phyloP scores from a whole-genome alignment of 768 basidiomycete species.

The Cystofilobasidium bisporidii region DNA sequence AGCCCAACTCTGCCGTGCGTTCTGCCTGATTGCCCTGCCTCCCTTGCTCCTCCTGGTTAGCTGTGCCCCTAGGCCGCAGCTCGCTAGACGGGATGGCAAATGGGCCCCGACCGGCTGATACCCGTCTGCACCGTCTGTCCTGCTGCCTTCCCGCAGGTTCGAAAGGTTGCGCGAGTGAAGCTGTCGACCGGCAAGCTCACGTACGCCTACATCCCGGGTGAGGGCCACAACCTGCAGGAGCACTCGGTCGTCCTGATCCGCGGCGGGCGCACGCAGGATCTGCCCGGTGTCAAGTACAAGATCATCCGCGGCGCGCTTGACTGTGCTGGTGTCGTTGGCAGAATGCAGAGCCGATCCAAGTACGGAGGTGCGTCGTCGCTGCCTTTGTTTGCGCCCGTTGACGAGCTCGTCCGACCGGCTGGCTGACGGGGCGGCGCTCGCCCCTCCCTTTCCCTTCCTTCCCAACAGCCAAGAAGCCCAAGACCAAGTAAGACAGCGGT shows the following conservation, averaged over 20 bases:
- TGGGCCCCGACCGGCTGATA: no score
- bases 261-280: constrained; percentile 91
- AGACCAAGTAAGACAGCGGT: constrained; percentile 1
- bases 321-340: constrained; percentile 77
- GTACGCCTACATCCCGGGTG: constrained; percentile 91
- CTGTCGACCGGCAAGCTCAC: constrained; percentile 77
- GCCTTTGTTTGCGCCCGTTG: no score
- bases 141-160: constrained; percentile 34
- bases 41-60: no score
- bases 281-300: constrained; percentile 98
- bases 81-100: no score
- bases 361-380: constrained; percentile 61
- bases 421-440: constrained; percentile 6
- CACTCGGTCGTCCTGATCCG: constrained; percentile 91
- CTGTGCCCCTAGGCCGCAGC: no score
- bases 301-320: constrained; percentile 86
- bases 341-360: constrained; percentile 71
- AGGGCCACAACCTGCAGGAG: constrained; percentile 96
- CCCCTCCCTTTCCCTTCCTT: not conserved
- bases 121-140: not conserved
- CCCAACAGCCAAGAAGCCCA: constrained; percentile 19
- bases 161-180: constrained; percentile 91
- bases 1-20: constrained; percentile 88
- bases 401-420: not conserved
- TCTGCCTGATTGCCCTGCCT: no score